Evolutionary conservation across 805 yeast species (phyloP), one percentile per base, ranked within the genome.

Genomic region (Saturnispora dispora): DNA sequence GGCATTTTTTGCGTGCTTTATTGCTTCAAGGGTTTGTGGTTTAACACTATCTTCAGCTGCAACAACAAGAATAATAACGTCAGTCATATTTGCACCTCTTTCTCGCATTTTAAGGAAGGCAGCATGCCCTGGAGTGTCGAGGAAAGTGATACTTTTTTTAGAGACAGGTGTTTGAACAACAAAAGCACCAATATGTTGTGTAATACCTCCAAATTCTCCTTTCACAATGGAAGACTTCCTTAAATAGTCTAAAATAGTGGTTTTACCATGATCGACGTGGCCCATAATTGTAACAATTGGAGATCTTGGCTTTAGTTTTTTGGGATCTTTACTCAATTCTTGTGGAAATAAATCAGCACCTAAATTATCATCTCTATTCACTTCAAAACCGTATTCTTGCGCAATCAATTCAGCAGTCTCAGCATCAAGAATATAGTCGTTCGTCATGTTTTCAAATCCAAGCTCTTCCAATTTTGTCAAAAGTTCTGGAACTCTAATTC

Each of bases 201-300:
- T 93, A 48, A 93, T 93, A 18, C 99, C 98, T 50, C 99, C 99
- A 65, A 82, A 86, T 64, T 93, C 99, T 41, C 82, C 77, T 30
- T 80, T 79, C 0, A 84, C 98, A 7, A 93, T 80, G 0, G 90
- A 79, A 0, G 96, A 85, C 57, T 87, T 88, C 44, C 98, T 75
- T 60, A 93, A 71, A 61, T 81, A 79, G 65, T 93, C 99, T 51
- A 93, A 74, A 54, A 93, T 83, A 0, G 99, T 91, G 2, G 99
- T 93, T 65, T 93, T 93, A 2, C 99, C 99, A 63, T 93, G 99
- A 67, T 93, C 99, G 30, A 93, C 99, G 66, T 93, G 99, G 2
- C 99, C 99, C 98, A 93, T 93, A 48, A 93, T 87, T 0, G 99
- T 90, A 5, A 93, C 97, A 23, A 93, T 84, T 0, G 99, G 99